Evolutionary conservation across 768 basidiomycete species (phyloP).

Genomic region (Lanmaoa rubissima): DNA sequence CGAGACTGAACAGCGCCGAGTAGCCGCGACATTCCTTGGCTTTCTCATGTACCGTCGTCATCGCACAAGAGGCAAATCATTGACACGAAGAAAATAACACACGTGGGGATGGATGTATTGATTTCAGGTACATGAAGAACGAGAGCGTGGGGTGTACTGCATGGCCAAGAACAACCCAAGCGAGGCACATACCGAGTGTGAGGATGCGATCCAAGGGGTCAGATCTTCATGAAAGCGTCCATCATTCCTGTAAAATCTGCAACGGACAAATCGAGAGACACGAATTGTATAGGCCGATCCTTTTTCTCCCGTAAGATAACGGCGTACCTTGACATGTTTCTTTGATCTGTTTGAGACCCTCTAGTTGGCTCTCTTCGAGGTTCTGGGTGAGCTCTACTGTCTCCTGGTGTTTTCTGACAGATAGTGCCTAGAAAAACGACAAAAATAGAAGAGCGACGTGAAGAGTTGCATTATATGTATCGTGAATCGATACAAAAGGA

Average conservation of each 20-base stretch:
- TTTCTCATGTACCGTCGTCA: neutral
- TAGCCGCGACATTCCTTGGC: neutral
- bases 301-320: neutral
- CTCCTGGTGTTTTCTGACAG: constrained; percentile 30
- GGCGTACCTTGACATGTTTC: constrained; percentile 21
- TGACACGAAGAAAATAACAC: neutral
- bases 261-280: neutral
- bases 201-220: neutral
- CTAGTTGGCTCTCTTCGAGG: constrained; percentile 25
- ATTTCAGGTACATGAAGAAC: neutral
- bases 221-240: constrained; percentile 23
- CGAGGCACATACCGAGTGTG: neutral
- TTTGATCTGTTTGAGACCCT: constrained; percentile 22
- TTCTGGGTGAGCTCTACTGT: constrained; percentile 18
- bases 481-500: neutral
- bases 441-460: too few species aligned
- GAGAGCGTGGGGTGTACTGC: neutral
- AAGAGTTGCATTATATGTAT: neutral
- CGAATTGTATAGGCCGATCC: neutral
- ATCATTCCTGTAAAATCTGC: constrained; percentile 20
- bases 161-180: neutral
- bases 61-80: neutral
- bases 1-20: neutral
- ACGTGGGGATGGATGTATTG: neutral
- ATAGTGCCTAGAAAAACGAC: constrained; percentile 17